These are phyloP conservation scores for Tylopilus sp. DNA, from an alignment of 768 basidiomycete genomes.

Conservation along the genomic window DNA sequence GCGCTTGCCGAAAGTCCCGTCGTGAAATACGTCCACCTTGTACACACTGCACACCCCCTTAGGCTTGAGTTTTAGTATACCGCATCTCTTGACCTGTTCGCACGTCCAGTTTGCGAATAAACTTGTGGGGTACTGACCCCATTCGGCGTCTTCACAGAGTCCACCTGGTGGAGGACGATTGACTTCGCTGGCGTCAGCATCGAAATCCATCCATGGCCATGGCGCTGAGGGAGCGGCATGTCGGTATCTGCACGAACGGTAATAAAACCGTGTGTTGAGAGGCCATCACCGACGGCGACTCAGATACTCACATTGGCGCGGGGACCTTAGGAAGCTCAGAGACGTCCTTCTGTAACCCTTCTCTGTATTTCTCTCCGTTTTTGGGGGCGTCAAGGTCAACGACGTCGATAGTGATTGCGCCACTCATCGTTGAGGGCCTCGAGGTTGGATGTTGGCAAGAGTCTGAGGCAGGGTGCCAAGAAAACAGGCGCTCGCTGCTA, in stretches of 20 bases:
- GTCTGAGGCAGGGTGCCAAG: not conserved
- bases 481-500: constrained; percentile 9
- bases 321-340: constrained; percentile 20
- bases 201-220: constrained; percentile 42
- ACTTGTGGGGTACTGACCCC: constrained; percentile 30
- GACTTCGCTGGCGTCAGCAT: constrained; percentile 23
- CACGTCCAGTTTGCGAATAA: constrained; percentile 35
- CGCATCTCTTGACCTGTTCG: constrained; percentile 30
- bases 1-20: constrained; percentile 17
- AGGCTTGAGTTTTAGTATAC: constrained; percentile 18
- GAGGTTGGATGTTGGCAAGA: not conserved
- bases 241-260: constrained; percentile 25
- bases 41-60: constrained; percentile 17
- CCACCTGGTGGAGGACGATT: constrained; percentile 13
- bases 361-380: constrained; percentile 5
- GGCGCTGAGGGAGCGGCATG: constrained; percentile 41
- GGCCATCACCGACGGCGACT: not conserved
- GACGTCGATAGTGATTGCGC: constrained; percentile 1
- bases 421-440: constrained; percentile 14
- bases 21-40: constrained; percentile 20
- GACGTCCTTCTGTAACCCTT: constrained; percentile 8
- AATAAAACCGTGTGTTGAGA: not conserved
- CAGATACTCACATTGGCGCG: constrained; percentile 25
- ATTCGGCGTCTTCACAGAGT: constrained; percentile 10
- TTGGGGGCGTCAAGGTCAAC: not conserved